Evolutionary conservation across 2,329 filamentous ascomycete species (phyloP).

Genomic region (Emergomyces pasteurianus): DNA sequence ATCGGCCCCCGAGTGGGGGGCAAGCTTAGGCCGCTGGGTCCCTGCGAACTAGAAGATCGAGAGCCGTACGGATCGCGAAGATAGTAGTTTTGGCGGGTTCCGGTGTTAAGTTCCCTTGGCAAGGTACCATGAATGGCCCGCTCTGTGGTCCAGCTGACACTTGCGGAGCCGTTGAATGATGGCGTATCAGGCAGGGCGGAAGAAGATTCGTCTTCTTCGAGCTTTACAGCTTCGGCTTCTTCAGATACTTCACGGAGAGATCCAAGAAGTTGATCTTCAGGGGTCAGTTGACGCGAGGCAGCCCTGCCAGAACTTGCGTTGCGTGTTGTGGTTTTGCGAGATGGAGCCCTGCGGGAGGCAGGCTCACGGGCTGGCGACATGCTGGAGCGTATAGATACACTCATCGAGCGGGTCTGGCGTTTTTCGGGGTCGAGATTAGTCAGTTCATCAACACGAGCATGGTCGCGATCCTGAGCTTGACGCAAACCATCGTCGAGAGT

Average conservation of each 20-base stretch:
- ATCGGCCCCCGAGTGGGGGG: background rate
- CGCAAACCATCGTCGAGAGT: conserved; percentile 22
- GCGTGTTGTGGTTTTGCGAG: conserved; percentile 1
- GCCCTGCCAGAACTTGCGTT: background rate
- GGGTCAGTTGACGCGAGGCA: conserved; percentile 10
- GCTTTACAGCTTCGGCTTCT: conserved; percentile 3
- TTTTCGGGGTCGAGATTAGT: conserved; percentile 4
- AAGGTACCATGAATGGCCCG: conserved; percentile 5
- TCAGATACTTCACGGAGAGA: conserved; percentile 13
- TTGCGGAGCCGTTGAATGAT: conserved; percentile 1
- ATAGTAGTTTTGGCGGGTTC: background rate
- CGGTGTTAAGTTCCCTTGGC: background rate
- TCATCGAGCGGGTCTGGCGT: conserved; percentile 6
- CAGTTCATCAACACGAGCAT: conserved; percentile 14
- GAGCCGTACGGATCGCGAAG: background rate
- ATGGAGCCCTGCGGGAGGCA: background rate
- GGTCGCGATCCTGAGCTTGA: conserved; percentile 14
- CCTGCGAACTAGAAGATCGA: background rate
- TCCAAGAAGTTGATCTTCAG: conserved; percentile 14
- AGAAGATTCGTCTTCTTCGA: background rate
- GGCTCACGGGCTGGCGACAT: background rate
- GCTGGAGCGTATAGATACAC: background rate
- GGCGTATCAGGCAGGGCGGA: background rate
- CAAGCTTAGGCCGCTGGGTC: background rate
- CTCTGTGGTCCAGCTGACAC: conserved; percentile 12